Percentiles rank a stretch among this genome's conserved stretches.
Conservation (phyloP, 306 rosid genomes). For the Pyrus betulifolia region DNA sequence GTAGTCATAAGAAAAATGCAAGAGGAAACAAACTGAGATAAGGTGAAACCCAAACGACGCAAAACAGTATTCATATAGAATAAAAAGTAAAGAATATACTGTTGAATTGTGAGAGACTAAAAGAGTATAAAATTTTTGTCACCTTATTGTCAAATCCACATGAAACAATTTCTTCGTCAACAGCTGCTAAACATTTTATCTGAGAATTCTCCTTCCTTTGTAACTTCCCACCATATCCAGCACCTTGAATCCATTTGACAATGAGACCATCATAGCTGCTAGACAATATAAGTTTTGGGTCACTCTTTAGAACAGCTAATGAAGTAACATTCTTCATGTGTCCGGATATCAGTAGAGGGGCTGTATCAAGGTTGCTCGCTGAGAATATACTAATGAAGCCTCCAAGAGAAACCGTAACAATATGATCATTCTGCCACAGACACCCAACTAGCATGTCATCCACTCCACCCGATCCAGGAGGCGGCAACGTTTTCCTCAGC, state of each 20-base stretch:
- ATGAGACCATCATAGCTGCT: constrained; percentile 92
- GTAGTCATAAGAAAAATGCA: constrained; percentile 10
- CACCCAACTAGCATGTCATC: constrained; percentile 96
- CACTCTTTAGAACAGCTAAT: constrained; percentile 56
- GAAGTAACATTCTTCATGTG: constrained; percentile 90
- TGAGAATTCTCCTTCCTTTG: constrained; percentile 77
- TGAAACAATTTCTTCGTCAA: constrained; percentile 69
- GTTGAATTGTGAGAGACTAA: constrained; percentile 15
- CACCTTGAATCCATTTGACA: constrained; percentile 82
- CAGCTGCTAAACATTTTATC: constrained; percentile 76
- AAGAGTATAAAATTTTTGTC: not conserved
- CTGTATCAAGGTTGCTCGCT: constrained; percentile 73
- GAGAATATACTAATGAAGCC: constrained; percentile 71
- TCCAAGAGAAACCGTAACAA: constrained; percentile 87
- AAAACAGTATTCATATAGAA: not conserved
- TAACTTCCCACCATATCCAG: constrained; percentile 79
- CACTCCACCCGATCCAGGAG: constrained; percentile 76
- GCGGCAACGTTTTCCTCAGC: constrained; percentile 62
- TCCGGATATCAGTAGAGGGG: constrained; percentile 64
- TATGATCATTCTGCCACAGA: constrained; percentile 75
- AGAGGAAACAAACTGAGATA: not conserved
- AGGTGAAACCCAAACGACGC: not conserved
- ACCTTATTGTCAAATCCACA: constrained; percentile 90
- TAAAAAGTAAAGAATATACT: not conserved
- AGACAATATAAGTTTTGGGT: constrained; percentile 67